phyloP scores from a whole-genome alignment of 371 early-diverging fungal genomes.

The Choanephora cucurbitarum region DNA sequence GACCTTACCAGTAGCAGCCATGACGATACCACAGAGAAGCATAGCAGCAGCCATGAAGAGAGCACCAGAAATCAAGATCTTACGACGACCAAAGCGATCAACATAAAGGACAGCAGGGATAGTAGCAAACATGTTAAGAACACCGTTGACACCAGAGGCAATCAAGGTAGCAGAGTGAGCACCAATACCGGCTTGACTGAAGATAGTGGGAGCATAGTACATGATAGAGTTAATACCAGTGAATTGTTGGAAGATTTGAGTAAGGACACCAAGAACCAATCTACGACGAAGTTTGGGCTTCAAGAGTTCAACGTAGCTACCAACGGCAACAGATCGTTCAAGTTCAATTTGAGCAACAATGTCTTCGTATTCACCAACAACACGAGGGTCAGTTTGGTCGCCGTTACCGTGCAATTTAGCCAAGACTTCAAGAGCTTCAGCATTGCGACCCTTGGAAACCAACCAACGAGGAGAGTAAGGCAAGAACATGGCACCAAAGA shows the following conservation, averaged over 20 bases:
- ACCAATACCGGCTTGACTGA: conserved; percentile 64
- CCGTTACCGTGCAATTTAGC: conserved; percentile 69
- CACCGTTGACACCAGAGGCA: conserved; percentile 74
- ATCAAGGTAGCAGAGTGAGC: conserved; percentile 51
- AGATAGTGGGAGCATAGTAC: conserved; percentile 65
- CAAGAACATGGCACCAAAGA: conserved; percentile 47
- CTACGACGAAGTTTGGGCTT: conserved; percentile 60
- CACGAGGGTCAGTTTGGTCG: conserved; percentile 51
- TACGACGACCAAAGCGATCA: conserved; percentile 44
- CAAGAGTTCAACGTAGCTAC: conserved; percentile 72
- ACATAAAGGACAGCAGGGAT: conserved; percentile 71
- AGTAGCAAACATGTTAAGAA: conserved; percentile 67
- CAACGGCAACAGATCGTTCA: conserved; percentile 67
- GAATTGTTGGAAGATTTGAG: conserved; percentile 65
- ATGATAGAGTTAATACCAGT: conserved; percentile 52
- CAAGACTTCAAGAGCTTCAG: conserved; percentile 74
- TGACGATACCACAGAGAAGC: conserved; percentile 41
- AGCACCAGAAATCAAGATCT: conserved; percentile 40
- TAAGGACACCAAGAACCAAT: conserved; percentile 64
- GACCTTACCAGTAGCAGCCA: conserved; percentile 28
- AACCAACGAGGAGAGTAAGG: conserved; percentile 63
- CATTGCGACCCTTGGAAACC: conserved; percentile 52
- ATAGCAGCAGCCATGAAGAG: conserved; percentile 36
- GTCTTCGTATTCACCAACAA: conserved; percentile 71
- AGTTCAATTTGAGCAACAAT: conserved; percentile 66